These are phyloP conservation scores for Yamadazyma kitorensis DNA, from an alignment of 805 yeast genomes.

Conservation along the genomic window DNA sequence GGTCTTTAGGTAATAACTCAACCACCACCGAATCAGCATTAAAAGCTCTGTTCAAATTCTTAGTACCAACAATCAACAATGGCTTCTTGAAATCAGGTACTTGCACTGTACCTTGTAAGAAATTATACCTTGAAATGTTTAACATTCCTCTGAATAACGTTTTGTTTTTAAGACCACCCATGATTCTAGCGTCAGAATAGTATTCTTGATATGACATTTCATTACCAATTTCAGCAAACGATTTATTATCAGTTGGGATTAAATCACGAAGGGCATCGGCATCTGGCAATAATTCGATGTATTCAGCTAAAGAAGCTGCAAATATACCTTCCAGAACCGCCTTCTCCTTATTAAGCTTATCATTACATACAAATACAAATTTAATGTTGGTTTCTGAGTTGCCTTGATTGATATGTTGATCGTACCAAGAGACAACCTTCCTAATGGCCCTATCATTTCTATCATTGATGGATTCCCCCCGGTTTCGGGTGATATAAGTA, in stretches of 20 bases:
- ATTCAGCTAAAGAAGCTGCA: constrained; percentile 63
- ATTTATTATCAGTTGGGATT: constrained; percentile 47
- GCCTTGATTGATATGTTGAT: constrained; percentile 51
- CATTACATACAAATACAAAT: constrained; percentile 71
- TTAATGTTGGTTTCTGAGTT: constrained; percentile 36
- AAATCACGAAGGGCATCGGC: constrained; percentile 74
- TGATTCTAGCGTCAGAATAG: constrained; percentile 72
- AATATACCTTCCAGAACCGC: constrained; percentile 53
- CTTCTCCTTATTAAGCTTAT: constrained; percentile 57
- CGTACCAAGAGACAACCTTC: constrained; percentile 68
- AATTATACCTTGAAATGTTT: constrained; percentile 79
- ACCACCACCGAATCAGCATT: constrained; percentile 90
- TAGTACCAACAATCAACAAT: constrained; percentile 75
- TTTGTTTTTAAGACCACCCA: constrained; percentile 90
- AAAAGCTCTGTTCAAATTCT: constrained; percentile 84
- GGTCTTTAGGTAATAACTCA: constrained; percentile 77
- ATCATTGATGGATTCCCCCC: constrained; percentile 78
- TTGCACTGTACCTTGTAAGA: constrained; percentile 80
- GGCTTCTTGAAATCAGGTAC: constrained; percentile 77
- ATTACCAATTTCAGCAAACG: constrained; percentile 17
- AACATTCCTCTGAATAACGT: constrained; percentile 83
- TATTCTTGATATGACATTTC: constrained; percentile 74
- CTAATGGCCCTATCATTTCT: constrained; percentile 90
- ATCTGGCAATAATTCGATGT: constrained; percentile 67
- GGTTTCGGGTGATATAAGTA: constrained; percentile 62